Percentiles rank a stretch among this genome's conserved stretches.
phyloP scores from a whole-genome alignment of 306 rosid species.

The Carpinus viminea region DNA sequence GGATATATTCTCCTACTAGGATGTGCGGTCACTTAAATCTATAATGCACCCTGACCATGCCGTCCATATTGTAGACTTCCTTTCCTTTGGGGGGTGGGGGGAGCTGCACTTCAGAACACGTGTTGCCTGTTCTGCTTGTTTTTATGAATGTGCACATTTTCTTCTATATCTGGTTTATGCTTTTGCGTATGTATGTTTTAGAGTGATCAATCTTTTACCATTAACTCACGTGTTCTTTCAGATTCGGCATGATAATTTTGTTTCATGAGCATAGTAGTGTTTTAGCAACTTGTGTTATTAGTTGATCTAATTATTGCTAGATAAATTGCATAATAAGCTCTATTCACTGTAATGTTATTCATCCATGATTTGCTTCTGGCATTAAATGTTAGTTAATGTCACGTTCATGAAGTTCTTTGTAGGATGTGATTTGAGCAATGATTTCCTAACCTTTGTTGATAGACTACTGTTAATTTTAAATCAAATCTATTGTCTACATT shows the following conservation, averaged over 20 bases:
- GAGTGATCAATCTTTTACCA: not conserved
- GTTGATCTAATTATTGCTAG: not conserved
- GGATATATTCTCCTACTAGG: not conserved
- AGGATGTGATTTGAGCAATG: not conserved
- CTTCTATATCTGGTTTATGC: not conserved
- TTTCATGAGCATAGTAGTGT: not conserved
- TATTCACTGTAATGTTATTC: not conserved
- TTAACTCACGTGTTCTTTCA: not conserved
- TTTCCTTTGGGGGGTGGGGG: not conserved
- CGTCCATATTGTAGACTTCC: not conserved
- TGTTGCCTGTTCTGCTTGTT: not conserved
- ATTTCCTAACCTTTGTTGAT: not conserved
- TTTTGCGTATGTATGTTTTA: not conserved
- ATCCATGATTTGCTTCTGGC: not conserved
- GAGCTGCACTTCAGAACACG: not conserved
- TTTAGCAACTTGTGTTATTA: not conserved
- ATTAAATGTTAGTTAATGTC: not conserved
- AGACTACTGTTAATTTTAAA: not conserved
- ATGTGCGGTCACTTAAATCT: not conserved
- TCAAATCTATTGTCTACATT: not conserved
- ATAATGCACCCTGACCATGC: not conserved
- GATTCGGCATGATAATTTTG: not conserved
- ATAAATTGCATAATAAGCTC: not conserved
- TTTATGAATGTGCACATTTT: not conserved
- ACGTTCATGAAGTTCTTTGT: not conserved